These are phyloP conservation scores for Rhizopogon vesiculosus DNA, from an alignment of 768 basidiomycete species.

Conservation along the genomic window DNA sequence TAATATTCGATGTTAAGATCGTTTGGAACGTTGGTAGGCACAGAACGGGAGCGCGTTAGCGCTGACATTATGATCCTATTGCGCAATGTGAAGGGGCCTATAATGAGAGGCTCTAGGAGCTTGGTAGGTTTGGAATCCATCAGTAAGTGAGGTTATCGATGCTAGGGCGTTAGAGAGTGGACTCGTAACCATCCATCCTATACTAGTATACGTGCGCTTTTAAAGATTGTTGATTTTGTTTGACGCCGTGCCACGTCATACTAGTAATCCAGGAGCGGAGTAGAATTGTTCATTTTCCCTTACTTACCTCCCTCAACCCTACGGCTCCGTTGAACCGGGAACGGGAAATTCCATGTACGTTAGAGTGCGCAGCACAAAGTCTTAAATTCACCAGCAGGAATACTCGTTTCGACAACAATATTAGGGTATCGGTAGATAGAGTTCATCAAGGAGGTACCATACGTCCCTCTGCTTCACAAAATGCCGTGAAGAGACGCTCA, in stretches of 20 bases:
- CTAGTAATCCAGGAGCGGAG: no score
- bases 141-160: neutral
- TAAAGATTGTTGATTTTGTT: no score
- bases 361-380: no score
- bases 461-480: slow-evolving; percentile 27
- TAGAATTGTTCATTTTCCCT: no score
- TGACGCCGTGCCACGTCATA: no score
- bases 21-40: slow-evolving; percentile 32
- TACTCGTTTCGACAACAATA: no score
- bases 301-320: no score
- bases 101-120: slow-evolving; percentile 28
- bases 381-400: no score
- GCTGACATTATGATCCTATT: slow-evolving; percentile 39
- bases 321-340: no score
- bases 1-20: slow-evolving; percentile 37
- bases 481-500: slow-evolving; percentile 45
- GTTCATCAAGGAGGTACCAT: slow-evolving; percentile 7
- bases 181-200: no score
- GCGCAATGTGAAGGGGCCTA: slow-evolving; percentile 31
- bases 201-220: no score
- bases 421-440: neutral
- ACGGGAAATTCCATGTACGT: no score
- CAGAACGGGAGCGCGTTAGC: slow-evolving; percentile 36
- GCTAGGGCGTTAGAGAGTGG: neutral
- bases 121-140: slow-evolving; percentile 8